phyloP scores from a whole-genome alignment of 768 basidiomycete genomes.

The Auricularia heimuer region DNA sequence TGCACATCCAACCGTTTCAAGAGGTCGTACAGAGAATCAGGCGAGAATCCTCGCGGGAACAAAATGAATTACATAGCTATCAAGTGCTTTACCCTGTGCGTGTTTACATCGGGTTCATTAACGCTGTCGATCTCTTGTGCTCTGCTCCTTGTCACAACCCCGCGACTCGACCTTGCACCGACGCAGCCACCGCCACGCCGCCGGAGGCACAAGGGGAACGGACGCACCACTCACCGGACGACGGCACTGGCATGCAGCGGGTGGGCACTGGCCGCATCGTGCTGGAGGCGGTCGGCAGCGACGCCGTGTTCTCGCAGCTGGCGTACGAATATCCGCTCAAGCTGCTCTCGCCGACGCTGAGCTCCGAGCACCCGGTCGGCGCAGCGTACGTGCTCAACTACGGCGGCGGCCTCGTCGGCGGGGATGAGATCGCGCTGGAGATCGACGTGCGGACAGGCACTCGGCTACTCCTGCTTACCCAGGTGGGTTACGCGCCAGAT shows the following conservation, averaged over 20 bases:
- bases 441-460: constrained; percentile 49
- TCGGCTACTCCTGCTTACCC: constrained; percentile 68
- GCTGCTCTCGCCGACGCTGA: constrained; percentile 58
- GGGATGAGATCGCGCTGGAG: constrained; percentile 60
- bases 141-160: not conserved
- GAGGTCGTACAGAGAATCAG: too few species aligned
- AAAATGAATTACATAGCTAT: too few species aligned
- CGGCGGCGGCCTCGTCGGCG: constrained; percentile 85
- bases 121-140: not conserved
- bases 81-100: too few species aligned
- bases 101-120: not conserved
- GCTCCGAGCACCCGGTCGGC: constrained; percentile 37
- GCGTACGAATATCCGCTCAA: constrained; percentile 82
- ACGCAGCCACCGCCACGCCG: not conserved
- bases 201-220: too few species aligned
- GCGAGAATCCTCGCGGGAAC: too few species aligned
- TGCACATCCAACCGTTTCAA: too few species aligned
- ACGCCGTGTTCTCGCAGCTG: constrained; percentile 60
- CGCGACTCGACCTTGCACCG: not conserved
- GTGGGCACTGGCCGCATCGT: constrained; percentile 8
- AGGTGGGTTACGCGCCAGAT: constrained; percentile 39
- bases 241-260: not conserved
- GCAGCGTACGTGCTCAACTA: constrained; percentile 77
- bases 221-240: not conserved
- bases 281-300: constrained; percentile 32